Evolutionary conservation across 805 yeast genomes (phyloP).

Genomic region (Crinitomyces ghanaensis): DNA sequence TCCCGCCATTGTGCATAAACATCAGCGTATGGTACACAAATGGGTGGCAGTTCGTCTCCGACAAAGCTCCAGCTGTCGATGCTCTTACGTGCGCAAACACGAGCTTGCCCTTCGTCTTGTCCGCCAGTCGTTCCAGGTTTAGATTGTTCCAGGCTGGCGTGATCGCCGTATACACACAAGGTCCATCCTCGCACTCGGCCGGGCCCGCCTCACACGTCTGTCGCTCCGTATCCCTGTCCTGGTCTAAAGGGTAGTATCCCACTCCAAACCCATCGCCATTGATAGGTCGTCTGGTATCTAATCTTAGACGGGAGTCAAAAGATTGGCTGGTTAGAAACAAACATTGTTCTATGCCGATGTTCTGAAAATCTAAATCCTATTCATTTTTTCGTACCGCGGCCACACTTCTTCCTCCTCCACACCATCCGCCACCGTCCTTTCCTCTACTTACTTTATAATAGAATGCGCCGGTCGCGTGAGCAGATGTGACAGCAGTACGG

Average conservation of each 20-base stretch:
- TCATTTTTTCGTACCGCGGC: too few species aligned
- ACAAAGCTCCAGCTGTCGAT: slow-evolving; percentile 83
- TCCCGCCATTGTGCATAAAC: slow-evolving; percentile 93
- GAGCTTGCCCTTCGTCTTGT: slow-evolving; percentile 70
- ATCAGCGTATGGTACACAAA: slow-evolving; percentile 75
- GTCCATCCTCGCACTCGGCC: slow-evolving; percentile 44
- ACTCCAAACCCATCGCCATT: slow-evolving; percentile 99
- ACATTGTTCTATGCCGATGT: not conserved
- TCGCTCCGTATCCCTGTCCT: slow-evolving; percentile 35
- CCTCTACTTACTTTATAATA: slow-evolving; percentile 54
- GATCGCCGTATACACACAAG: slow-evolving; percentile 88
- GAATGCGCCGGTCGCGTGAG: slow-evolving; percentile 94
- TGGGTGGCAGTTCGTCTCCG: slow-evolving; percentile 97
- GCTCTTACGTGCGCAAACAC: slow-evolving; percentile 96
- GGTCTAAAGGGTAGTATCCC: slow-evolving; percentile 68
- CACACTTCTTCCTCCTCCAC: not conserved
- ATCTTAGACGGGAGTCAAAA: slow-evolving; percentile 75
- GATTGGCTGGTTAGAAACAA: slow-evolving; percentile 42
- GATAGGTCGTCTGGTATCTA: slow-evolving; percentile 80
- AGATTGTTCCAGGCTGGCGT: slow-evolving; percentile 97
- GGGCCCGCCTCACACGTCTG: too few species aligned
- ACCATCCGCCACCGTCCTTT: not conserved
- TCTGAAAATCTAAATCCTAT: not conserved
- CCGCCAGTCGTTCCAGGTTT: slow-evolving; percentile 74
- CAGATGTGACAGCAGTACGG: slow-evolving; percentile 73